Base-by-base conservation (phyloP, 148 eudicot genomes). In the Chenopodium quinoa region DNA sequence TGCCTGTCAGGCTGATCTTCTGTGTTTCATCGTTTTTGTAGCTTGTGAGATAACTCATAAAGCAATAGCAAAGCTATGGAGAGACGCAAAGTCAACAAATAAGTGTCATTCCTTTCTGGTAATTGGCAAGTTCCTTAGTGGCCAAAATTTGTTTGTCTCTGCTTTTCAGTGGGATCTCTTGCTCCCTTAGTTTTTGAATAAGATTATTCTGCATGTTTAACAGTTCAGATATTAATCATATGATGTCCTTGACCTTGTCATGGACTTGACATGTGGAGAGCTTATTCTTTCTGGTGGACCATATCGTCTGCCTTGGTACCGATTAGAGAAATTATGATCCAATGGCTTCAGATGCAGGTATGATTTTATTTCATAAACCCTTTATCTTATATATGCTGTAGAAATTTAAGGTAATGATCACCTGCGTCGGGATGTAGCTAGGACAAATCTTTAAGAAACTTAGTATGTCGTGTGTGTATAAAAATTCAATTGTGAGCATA, bases 301-400 rank as follows among this genome's bases (percentile, higher is more conserved):
- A 73, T 48, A 19, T 2, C 47, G 19, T n/a, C 31, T 20, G 32
- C 23, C 32, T 47, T 47, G 31, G 58, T 73, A n/a, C 11, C 7
- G 25, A 44, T 23, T 11, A 25, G 32, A 23, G 32, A 46, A 69
- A 69, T 7, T 46, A 73, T 47, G 16, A 73, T 47, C 76, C 20
- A 73, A 73, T 13, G 29, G 76, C 76, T 73, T 47, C 31, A 73
- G 60, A 73, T 16, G 47, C 6, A n/a, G 76, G 76, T 69, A 69
- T 69, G 40, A 32, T 69, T 13, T 31, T n/a, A 32, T 16, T 69
- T 69, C 20, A 16, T 34, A 69, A 16, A 4, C 46, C 16, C 20
- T 32, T 69, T 16, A 2, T 19, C 37, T 34, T 34, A 32, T 9
- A 32, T 69, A 17, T 14, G n/a, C 47, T 69, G 54, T 50, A 32